Conservation (phyloP, 805 yeast genomes). For the Starmera amethionina region DNA sequence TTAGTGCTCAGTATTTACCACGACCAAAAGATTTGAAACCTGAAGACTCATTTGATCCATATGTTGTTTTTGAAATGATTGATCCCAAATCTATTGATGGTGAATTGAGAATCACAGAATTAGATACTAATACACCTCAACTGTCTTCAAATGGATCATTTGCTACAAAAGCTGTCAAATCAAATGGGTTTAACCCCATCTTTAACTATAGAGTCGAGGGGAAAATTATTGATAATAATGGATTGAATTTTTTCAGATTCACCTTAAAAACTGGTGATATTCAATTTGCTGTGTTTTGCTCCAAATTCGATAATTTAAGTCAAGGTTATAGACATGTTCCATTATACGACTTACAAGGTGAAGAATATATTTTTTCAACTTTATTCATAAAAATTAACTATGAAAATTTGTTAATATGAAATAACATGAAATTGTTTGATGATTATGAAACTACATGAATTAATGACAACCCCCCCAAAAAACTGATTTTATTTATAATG, state of each 20-base stretch:
- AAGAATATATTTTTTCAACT: slow-evolving; percentile 55
- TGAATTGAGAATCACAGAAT: slow-evolving; percentile 5
- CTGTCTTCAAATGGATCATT: slow-evolving; percentile 1
- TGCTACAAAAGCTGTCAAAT: slow-evolving; percentile 27
- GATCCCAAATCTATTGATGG: slow-evolving; percentile 27
- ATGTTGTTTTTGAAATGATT: slow-evolving; percentile 47
- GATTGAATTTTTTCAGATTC: slow-evolving; percentile 49
- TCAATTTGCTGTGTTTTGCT: slow-evolving; percentile 49
- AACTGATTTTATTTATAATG: neutral
- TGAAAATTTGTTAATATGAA: slow-evolving; percentile 2
- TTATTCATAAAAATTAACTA: slow-evolving; percentile 30
- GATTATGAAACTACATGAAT: neutral
- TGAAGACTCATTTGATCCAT: slow-evolving; percentile 46
- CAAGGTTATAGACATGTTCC: slow-evolving; percentile 81
- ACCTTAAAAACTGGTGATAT: slow-evolving; percentile 34
- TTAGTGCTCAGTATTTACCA: slow-evolving; percentile 85
- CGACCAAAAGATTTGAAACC: slow-evolving; percentile 44
- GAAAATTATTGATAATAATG: slow-evolving; percentile 24
- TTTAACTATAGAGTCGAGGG: slow-evolving; percentile 60
- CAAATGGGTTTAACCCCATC: slow-evolving; percentile 81
- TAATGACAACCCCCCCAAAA: neutral
- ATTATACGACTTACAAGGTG: slow-evolving; percentile 70
- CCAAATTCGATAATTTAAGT: slow-evolving; percentile 52
- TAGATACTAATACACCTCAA: slow-evolving; percentile 1
- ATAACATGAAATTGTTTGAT: neutral